These are phyloP conservation scores for Nemania abortiva DNA, from an alignment of 2,329 filamentous ascomycete species.

Conservation along the genomic window DNA sequence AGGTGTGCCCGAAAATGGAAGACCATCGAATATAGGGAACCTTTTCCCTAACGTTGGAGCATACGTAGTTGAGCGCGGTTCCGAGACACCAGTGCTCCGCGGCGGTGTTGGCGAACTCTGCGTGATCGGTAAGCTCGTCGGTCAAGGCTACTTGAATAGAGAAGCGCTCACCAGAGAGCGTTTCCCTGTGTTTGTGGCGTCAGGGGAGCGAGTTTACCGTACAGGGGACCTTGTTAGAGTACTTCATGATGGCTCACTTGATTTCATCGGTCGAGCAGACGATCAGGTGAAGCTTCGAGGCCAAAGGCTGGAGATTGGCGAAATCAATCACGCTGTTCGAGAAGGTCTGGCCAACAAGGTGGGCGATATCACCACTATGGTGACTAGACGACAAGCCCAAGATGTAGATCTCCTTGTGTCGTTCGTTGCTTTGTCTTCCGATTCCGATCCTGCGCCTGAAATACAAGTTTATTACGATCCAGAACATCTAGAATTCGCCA, in stretches of 20 bases:
- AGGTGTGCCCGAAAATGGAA: constrained; percentile 80
- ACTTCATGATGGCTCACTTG: constrained; percentile 82
- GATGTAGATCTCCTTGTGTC: constrained; percentile 87
- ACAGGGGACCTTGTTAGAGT: constrained; percentile 91
- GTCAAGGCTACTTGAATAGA: constrained; percentile 88
- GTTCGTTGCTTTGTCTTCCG: constrained; percentile 59
- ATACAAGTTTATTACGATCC: constrained; percentile 50
- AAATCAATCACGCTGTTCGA: constrained; percentile 88
- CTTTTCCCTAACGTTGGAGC: constrained; percentile 91
- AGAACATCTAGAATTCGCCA: constrained; percentile 56
- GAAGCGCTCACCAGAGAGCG: constrained; percentile 80
- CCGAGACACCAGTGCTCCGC: constrained; percentile 76
- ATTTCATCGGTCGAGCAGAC: constrained; percentile 88
- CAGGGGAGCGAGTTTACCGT: constrained; percentile 77
- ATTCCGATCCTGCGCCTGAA: neutral
- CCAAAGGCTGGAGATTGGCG: constrained; percentile 87
- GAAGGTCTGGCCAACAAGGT: constrained; percentile 65
- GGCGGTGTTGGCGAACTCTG: constrained; percentile 90
- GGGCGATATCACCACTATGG: constrained; percentile 80
- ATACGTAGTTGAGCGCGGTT: constrained; percentile 78
- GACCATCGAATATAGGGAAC: constrained; percentile 87
- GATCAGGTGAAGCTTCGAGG: constrained; percentile 93
- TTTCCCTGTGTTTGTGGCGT: constrained; percentile 74
- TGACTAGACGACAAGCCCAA: constrained; percentile 75
- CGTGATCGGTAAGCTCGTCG: constrained; percentile 86